These are phyloP conservation scores for Moniliella sp. DNA, from an alignment of 1,284 basidiomycete species.

Conservation along the genomic window DNA sequence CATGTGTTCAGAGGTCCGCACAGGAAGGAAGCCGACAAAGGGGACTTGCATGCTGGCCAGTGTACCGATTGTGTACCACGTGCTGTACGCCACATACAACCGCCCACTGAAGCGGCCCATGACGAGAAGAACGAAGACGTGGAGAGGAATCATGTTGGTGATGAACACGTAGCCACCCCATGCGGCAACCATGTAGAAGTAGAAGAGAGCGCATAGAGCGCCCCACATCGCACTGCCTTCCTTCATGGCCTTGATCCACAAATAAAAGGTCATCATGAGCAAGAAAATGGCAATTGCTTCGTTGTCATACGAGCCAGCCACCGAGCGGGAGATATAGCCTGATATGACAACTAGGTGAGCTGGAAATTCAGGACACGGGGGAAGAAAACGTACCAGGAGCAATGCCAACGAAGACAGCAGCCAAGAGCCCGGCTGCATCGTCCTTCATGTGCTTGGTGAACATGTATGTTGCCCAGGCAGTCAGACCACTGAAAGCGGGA, in stretches of 20 bases:
- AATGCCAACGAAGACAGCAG: slow-evolving; percentile 90
- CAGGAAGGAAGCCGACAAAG: slow-evolving; percentile 97
- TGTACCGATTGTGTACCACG: slow-evolving; percentile 93
- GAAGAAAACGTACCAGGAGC: slow-evolving; percentile 46
- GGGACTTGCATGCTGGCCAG: slow-evolving; percentile 96
- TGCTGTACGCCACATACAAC: slow-evolving; percentile 82
- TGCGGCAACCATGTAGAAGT: slow-evolving; percentile 99
- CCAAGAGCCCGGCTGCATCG: slow-evolving; percentile 57
- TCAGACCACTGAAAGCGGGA: slow-evolving; percentile 61
- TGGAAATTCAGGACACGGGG: neutral
- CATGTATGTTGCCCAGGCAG: slow-evolving; percentile 79
- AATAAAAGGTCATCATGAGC: slow-evolving; percentile 94
- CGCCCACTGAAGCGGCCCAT: slow-evolving; percentile 91
- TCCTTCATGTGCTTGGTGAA: slow-evolving; percentile 39
- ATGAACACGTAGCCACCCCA: slow-evolving; percentile 99
- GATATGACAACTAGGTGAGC: neutral
- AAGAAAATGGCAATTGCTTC: slow-evolving; percentile 99
- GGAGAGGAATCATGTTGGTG: slow-evolving; percentile 97
- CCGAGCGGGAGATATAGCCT: slow-evolving; percentile 86
- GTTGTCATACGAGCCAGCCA: slow-evolving; percentile 97
- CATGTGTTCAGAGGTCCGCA: slow-evolving; percentile 95
- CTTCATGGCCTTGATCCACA: slow-evolving; percentile 92
- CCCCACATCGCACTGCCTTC: slow-evolving; percentile 77
- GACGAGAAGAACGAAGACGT: slow-evolving; percentile 69
- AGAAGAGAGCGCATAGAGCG: slow-evolving; percentile 74